These are phyloP conservation scores for Cladosporium sp. DNA, from an alignment of 2,329 filamentous ascomycete genomes.

Conservation along the genomic window DNA sequence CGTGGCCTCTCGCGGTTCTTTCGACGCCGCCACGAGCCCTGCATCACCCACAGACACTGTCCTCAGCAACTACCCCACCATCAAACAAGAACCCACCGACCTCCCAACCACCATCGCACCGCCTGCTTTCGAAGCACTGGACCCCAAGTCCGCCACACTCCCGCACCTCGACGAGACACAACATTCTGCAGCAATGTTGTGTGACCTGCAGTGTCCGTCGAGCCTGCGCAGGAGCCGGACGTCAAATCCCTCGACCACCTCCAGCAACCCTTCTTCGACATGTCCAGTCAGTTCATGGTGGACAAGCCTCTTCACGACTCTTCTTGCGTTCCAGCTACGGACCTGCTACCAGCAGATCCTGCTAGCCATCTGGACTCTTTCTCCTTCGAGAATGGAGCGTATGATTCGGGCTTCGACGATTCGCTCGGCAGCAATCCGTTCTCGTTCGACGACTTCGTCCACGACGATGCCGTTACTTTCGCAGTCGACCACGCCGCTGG, in stretches of 20 bases:
- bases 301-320: conserved; percentile 28
- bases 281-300: conserved; percentile 19
- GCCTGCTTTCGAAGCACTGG: conserved; percentile 24
- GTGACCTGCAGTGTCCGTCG: conserved; percentile 99
- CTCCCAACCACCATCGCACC: conserved; percentile 20
- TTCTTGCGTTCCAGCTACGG: conserved; percentile 30
- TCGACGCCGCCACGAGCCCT: conserved; percentile 24
- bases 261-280: conserved; percentile 18
- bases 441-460: conserved; percentile 34
- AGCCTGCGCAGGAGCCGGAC: conserved; percentile 27
- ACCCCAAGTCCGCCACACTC: conserved; percentile 20
- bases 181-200: conserved; percentile 99
- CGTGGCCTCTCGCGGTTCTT: conserved; percentile 25
- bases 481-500: conserved; percentile 40
- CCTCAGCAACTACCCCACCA: conserved; percentile 19
- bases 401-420: conserved; percentile 30
- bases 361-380: conserved; percentile 32
- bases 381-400: conserved; percentile 33
- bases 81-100: conserved; percentile 31
- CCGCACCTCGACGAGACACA: conserved; percentile 64
- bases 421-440: conserved; percentile 30
- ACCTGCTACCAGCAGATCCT: conserved; percentile 30
- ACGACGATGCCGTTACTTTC: conserved; percentile 41
- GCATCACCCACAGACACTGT: conserved; percentile 24
- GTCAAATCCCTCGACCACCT: conserved; percentile 14